Conservation (phyloP, 176 grass and related monocot species). For the Tuctoria greenei region DNA sequence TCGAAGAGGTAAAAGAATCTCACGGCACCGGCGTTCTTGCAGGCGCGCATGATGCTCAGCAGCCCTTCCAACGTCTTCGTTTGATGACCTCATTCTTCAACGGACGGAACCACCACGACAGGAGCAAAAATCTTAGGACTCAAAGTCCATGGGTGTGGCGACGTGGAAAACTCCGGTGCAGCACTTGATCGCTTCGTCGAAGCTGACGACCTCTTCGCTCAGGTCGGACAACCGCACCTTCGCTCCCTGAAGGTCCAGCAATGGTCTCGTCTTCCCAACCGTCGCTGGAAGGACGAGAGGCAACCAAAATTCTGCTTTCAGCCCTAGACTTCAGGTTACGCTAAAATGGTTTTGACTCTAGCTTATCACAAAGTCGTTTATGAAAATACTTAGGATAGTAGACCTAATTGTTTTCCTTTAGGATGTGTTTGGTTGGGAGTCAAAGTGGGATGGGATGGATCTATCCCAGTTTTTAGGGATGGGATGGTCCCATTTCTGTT, state of each 20-base stretch:
- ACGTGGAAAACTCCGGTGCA: slow-evolving; percentile 93
- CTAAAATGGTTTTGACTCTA: too few species aligned
- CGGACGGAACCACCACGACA: too few species aligned
- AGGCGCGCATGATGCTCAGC: slow-evolving; percentile 75
- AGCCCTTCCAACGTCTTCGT: slow-evolving; percentile 73
- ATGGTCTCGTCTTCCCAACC: slow-evolving; percentile 53
- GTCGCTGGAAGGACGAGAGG: slow-evolving; percentile 38
- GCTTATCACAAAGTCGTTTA: too few species aligned
- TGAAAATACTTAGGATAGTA: too few species aligned
- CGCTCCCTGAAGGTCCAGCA: slow-evolving; percentile 71
- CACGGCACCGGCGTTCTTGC: slow-evolving; percentile 80
- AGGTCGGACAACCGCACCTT: slow-evolving; percentile 61
- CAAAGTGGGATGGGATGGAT: too few species aligned
- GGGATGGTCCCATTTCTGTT: too few species aligned
- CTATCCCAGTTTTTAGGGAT: too few species aligned
- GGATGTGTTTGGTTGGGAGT: too few species aligned
- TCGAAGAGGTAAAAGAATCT: slow-evolving; percentile 94
- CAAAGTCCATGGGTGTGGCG: slow-evolving; percentile 90
- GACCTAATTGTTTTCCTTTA: too few species aligned
- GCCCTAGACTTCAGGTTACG: too few species aligned
- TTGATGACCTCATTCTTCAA: slow-evolving; percentile 87
- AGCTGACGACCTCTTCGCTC: slow-evolving; percentile 57
- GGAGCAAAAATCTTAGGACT: slow-evolving; percentile 32
- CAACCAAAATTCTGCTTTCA: too few species aligned
- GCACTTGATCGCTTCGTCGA: slow-evolving; percentile 56